Percentiles rank a stretch among this genome's conserved stretches.
phyloP scores from a whole-genome alignment of 1,284 basidiomycete genomes.

The Microbotryum intermedium region DNA sequence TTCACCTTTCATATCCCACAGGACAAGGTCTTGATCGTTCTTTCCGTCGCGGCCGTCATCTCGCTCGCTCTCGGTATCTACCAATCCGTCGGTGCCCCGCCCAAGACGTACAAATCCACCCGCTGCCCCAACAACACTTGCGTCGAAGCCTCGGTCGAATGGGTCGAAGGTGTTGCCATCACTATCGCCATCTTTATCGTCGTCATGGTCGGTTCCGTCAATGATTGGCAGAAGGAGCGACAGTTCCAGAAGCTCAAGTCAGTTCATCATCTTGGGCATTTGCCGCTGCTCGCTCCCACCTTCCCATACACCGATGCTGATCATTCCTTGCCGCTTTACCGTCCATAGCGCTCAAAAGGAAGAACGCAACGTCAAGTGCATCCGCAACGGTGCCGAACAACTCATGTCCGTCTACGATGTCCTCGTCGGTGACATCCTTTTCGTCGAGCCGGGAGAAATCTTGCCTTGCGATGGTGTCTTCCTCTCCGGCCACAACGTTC shows the following conservation, averaged over 20 bases:
- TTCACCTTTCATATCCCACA: not conserved
- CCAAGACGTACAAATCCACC: conserved; percentile 45
- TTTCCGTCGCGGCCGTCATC: conserved; percentile 82
- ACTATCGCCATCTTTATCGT: conserved; percentile 80
- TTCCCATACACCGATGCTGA: no score
- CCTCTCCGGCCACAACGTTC: conserved; percentile 82
- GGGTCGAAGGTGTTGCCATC: conserved; percentile 98
- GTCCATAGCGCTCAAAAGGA: conserved; percentile 75
- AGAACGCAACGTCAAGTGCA: conserved; percentile 83
- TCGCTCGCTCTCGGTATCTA: conserved; percentile 91
- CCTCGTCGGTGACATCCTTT: conserved; percentile 84
- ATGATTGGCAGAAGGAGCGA: conserved; percentile 94
- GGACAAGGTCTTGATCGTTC: conserved; percentile 55
- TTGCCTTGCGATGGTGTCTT: conserved; percentile 93
- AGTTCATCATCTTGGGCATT: no score
- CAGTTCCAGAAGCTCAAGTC: conserved; percentile 82
- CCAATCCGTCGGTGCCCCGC: conserved; percentile 72
- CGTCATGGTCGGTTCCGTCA: conserved; percentile 75
- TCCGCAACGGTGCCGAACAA: conserved; percentile 70
- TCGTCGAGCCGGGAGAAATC: conserved; percentile 91
- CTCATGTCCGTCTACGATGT: conserved; percentile 81
- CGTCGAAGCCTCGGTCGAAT: conserved; percentile 53
- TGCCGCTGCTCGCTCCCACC: not conserved
- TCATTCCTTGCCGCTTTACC: not conserved
- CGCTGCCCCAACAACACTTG: conserved; percentile 36